Base-by-base conservation (phyloP, 306 rosid species). In the Sphenostylis stenocarpa region DNA sequence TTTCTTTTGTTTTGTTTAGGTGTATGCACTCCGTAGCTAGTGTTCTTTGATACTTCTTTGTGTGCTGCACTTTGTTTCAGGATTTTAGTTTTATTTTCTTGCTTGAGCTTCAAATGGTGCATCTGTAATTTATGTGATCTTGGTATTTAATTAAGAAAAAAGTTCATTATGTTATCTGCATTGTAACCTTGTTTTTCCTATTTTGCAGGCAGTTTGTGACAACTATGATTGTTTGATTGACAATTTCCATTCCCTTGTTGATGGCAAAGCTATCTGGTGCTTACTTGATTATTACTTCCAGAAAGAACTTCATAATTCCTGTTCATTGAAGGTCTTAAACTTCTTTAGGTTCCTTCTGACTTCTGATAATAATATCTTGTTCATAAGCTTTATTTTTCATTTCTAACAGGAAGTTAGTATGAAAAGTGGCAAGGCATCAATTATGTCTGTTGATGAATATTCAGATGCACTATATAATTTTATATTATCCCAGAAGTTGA, bases 181-280 rank as follows among this genome's bases (percentile, higher is more conserved):
- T 44, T 44, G 67, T n/a, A 21, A 79, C 60, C 66, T 26, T 19
- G 20, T 31, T 34, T 9, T 29, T 58, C 48, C 28, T 28, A 38
- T 74, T 86, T 66, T 84, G 78, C 85, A 94, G 98, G 96, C 89
- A 73, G 93, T 94, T 44, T 90, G 96, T 82, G 83, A 81, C 71
- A 86, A 71, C 23, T 94, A 94, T 85, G 86, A 79, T 68, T 88
- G 89, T 75, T 78, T 69, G 79, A 55, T 90, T 9, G 88, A 83
- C 80, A 84, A 53, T 53, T 89, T 90, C 69, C 80, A 87, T 28
- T 89, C 95, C 36, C 84, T 94, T 80, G 90, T 89, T 34, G 97
- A 92, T 84, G 98, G 98, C 87, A 94, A 92, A 87, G 97, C 96
- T 39, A 85, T 94, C 79, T 94, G 98, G 97, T 94, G 98, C 89